Conservation (phyloP, 257 asterid species). For the Dorcoceras hygrometricum region DNA sequence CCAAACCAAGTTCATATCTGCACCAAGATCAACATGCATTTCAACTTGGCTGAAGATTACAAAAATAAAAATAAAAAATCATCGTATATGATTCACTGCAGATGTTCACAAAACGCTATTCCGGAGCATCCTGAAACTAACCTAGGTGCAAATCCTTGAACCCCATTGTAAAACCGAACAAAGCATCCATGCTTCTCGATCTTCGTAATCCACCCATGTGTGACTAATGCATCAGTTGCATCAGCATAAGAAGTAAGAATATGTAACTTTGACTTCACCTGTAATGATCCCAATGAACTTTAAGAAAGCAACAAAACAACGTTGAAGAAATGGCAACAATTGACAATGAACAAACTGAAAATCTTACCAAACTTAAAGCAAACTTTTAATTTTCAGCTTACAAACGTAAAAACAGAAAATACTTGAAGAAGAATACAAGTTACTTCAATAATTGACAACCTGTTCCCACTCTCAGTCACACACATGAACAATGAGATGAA, state of each 20-base stretch:
- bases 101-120: conserved; percentile 9
- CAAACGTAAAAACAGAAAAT: conserved; percentile 6
- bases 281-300: conserved; percentile 16
- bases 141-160: conserved; percentile 95
- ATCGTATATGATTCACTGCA: conserved; percentile 3
- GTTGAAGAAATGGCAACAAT: conserved; percentile 8
- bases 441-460: conserved; percentile 6
- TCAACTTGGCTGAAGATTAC: not conserved
- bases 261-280: conserved; percentile 86
- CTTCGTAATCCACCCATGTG: conserved; percentile 98
- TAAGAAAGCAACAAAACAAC: not conserved
- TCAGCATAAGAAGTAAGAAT: conserved; percentile 79
- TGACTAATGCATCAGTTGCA: conserved; percentile 74
- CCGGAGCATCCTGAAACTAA: conserved; percentile 27
- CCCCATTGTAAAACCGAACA: conserved; percentile 96
- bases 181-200: conserved; percentile 95
- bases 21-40: conserved; percentile 23
- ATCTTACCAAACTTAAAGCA: not conserved
- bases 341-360: conserved; percentile 4
- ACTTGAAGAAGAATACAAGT: not conserved
- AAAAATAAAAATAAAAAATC: too few relatives aligned
- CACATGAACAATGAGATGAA: not conserved
- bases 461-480: conserved; percentile 2
- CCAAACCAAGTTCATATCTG: conserved; percentile 96
- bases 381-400: not conserved